Evolutionary conservation across 2,329 filamentous ascomycete species (phyloP).

Genomic region (Tolypocladium endophyticum): DNA sequence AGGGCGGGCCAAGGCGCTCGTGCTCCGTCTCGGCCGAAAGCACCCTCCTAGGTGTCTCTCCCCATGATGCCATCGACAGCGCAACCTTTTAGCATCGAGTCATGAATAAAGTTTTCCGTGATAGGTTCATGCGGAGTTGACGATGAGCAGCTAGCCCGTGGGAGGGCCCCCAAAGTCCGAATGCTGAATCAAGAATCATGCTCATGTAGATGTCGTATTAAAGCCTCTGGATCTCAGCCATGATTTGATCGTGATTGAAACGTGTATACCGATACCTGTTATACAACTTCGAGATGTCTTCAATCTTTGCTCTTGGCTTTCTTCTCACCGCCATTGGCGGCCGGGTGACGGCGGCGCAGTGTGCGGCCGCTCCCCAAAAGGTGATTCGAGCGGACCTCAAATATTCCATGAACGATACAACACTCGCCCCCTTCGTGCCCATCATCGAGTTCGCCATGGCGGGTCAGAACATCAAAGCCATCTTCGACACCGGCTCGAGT

Average conservation of each 20-base stretch:
- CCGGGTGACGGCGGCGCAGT: not conserved
- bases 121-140: not conserved
- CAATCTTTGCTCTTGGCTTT: not conserved
- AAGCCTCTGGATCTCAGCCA: not conserved
- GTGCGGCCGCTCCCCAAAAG: not conserved
- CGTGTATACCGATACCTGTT: not conserved
- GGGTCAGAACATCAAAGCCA: not conserved
- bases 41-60: not conserved
- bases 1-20: not conserved
- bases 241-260: not conserved
- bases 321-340: not conserved
- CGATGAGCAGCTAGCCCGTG: not conserved
- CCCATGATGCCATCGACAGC: not conserved
- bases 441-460: slow-evolving; percentile 1
- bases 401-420: not conserved
- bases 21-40: not conserved
- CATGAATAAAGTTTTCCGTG: not conserved
- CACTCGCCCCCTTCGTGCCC: not conserved
- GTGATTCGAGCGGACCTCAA: not conserved
- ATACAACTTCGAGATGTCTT: not conserved
- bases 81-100: not conserved
- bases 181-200: not conserved
- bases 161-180: not conserved
- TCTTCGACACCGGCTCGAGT: slow-evolving; percentile 2
- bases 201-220: not conserved